Evolutionary conservation across 2,329 filamentous ascomycete species (phyloP).

Genomic region (Thielaviopsis ethacetica): DNA sequence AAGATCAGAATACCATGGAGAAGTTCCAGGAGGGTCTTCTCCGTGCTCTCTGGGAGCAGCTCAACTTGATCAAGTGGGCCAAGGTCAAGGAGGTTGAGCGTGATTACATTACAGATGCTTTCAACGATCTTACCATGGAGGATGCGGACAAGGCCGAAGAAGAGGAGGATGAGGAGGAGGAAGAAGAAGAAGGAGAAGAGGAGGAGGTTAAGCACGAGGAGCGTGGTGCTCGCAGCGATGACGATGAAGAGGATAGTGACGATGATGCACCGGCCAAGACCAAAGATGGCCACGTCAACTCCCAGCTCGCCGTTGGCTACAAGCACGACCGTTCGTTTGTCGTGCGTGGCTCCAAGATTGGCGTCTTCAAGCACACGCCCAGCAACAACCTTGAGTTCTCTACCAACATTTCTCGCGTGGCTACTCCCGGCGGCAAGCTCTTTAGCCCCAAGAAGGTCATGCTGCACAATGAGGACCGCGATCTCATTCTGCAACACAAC

Average conservation of each 20-base stretch:
- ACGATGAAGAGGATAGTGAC: slow-evolving; percentile 51
- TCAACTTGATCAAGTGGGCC: slow-evolving; percentile 86
- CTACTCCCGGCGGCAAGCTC: slow-evolving; percentile 69
- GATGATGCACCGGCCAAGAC: slow-evolving; percentile 54
- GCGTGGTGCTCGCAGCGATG: slow-evolving; percentile 54
- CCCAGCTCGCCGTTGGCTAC: slow-evolving; percentile 86
- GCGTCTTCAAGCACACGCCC: slow-evolving; percentile 90
- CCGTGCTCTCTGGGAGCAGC: slow-evolving; percentile 89
- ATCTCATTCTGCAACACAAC: slow-evolving; percentile 75
- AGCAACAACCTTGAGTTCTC: slow-evolving; percentile 91
- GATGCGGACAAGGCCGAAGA: slow-evolving; percentile 39
- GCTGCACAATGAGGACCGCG: slow-evolving; percentile 78
- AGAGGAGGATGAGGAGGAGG: slow-evolving; percentile 33
- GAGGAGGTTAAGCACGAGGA: slow-evolving; percentile 21
- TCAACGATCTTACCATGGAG: slow-evolving; percentile 87
- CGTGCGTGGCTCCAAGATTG: slow-evolving; percentile 92
- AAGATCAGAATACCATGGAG: slow-evolving; percentile 64
- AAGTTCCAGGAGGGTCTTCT: slow-evolving; percentile 86
- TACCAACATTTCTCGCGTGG: slow-evolving; percentile 91
- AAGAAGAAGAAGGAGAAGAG: slow-evolving; percentile 31
- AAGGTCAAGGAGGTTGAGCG: slow-evolving; percentile 85
- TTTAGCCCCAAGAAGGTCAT: slow-evolving; percentile 96
- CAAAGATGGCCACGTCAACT: slow-evolving; percentile 73
- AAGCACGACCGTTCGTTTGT: slow-evolving; percentile 96
- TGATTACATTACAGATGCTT: slow-evolving; percentile 89